Percentiles rank a stretch among this genome's conserved stretches.
These are phyloP conservation scores for Zea luxurians DNA, from an alignment of 176 grass and related monocot species.

Conservation along the genomic window DNA sequence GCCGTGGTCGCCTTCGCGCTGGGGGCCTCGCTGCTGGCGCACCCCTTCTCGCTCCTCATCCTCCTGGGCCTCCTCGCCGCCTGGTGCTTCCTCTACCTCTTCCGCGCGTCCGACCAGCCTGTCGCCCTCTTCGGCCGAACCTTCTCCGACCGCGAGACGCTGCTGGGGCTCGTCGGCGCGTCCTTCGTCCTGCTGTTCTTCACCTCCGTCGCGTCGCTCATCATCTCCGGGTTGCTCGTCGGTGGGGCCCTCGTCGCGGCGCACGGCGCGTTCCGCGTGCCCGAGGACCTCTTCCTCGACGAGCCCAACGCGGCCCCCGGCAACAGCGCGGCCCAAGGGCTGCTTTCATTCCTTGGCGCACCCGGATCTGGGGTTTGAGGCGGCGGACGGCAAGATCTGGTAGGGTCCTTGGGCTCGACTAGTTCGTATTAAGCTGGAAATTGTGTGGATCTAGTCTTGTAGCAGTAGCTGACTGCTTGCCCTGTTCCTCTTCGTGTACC, in stretches of 20 bases:
- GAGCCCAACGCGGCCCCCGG: slow-evolving; percentile 46
- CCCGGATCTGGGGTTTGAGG: slow-evolving; percentile 61
- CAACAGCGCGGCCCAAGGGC: slow-evolving; percentile 47
- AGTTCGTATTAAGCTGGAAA: slow-evolving; percentile 30
- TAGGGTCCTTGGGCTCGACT: slow-evolving; percentile 34
- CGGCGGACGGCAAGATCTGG: slow-evolving; percentile 44
- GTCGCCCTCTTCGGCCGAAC: slow-evolving; percentile 88
- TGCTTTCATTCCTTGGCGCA: slow-evolving; percentile 71
- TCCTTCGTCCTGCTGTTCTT: slow-evolving; percentile 76
- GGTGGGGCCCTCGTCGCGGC: slow-evolving; percentile 63
- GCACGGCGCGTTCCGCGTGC: slow-evolving; percentile 76
- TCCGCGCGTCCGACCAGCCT: slow-evolving; percentile 78
- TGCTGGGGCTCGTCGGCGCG: slow-evolving; percentile 61
- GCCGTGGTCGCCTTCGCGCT: slow-evolving; percentile 71
- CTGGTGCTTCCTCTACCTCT: slow-evolving; percentile 97
- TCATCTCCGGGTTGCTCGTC: slow-evolving; percentile 83
- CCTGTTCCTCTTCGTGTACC: slow-evolving; percentile 16
- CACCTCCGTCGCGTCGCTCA: slow-evolving; percentile 83
- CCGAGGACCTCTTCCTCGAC: slow-evolving; percentile 90
- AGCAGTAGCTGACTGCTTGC: slow-evolving; percentile 20
- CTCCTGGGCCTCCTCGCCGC: slow-evolving; percentile 69
- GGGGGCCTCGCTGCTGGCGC: slow-evolving; percentile 67
- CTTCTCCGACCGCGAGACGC: slow-evolving; percentile 92
- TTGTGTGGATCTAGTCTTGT: slow-evolving; percentile 43
- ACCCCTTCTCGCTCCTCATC: slow-evolving; percentile 87